These are phyloP conservation scores for Gossypium davidsonii DNA, from an alignment of 441 rosid genomes.

Conservation along the genomic window DNA sequence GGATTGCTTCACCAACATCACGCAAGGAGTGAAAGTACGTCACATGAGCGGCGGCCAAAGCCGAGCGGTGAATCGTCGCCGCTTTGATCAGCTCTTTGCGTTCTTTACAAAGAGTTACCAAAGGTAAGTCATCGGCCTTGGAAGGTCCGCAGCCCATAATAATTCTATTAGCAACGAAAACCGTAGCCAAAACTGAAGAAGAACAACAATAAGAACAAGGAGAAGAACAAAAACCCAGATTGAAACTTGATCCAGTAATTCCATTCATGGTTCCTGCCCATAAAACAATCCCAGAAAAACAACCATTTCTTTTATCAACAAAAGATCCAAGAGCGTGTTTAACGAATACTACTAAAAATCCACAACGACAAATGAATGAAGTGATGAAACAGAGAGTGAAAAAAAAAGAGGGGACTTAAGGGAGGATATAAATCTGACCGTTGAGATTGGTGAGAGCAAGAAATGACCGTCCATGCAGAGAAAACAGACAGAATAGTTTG, in stretches of 20 bases:
- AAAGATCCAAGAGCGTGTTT: not conserved
- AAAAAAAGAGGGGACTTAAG: not conserved
- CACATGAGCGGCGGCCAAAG: constrained; percentile 77
- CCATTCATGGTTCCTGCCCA: constrained; percentile 21
- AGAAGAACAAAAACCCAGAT: not conserved
- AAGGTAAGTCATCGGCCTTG: constrained; percentile 63
- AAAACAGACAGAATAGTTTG: constrained; percentile 1
- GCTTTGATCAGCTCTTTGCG: constrained; percentile 59
- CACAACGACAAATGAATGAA: not conserved
- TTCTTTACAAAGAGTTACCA: constrained; percentile 70
- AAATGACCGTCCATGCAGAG: constrained; percentile 33
- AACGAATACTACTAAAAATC: not conserved
- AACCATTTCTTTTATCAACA: not conserved
- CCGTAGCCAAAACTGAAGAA: not conserved
- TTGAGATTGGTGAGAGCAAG: constrained; percentile 22
- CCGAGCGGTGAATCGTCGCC: constrained; percentile 58
- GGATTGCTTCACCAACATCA: constrained; percentile 74
- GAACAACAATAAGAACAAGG: not conserved
- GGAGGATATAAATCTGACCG: constrained; percentile 35
- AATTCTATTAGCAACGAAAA: constrained; percentile 2
- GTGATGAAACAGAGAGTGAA: not conserved
- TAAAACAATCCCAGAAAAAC: constrained; percentile 10
- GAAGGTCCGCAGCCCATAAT: constrained; percentile 96
- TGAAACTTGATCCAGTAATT: constrained; percentile 1
- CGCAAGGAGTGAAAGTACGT: constrained; percentile 58